Base-by-base conservation (phyloP, 345 rosid genomes). In the Eucalyptus rudis region DNA sequence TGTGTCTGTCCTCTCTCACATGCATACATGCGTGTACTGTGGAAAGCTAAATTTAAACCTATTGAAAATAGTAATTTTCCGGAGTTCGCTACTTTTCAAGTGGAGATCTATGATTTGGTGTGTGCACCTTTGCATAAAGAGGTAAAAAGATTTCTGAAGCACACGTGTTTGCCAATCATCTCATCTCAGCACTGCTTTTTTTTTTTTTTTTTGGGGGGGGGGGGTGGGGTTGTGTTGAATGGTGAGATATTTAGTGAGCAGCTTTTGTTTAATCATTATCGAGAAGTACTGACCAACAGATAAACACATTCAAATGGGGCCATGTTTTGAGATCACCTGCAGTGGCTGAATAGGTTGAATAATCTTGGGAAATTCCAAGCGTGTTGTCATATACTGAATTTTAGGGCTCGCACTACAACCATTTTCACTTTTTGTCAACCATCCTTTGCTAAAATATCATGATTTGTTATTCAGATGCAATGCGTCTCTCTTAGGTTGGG, bases 141-240 rank as follows among this genome's bases (percentile, higher is more conserved):
- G 83, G 47, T 76, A 40, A 76, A 76, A 76, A 68, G 24, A 76
- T 71, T 25, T 71, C 13, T 71, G 81, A 36, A 71, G 83, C 27
- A 36, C 27, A 36, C 4, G 4, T 68, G 80, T 33, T 68, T 68
- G 22, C 80, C 24, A 31, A 68, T 68, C 24, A 68, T 16, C 80
- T 68, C 80, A 40, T 68, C 80, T 31, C 44, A 68, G 80, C 80
- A 33, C 80, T 33, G 44, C 7, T 14, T 33, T 68, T 8, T 17
- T 6, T 14, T 64, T 64, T 64, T n/a, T 9, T 9, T n/a, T 29
- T 15, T 6, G 5, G 8, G 0, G 0, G 19, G 36, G 36, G 36
- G 17, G 9, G 8, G 9, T 0, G 8, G 71, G 20, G 22, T 31
- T 66, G 79, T 24, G 7, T 33, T 36, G 83, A 71, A 36, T 3